phyloP scores from a whole-genome alignment of 306 rosid genomes.

The Cotoneaster glaucophyllus region DNA sequence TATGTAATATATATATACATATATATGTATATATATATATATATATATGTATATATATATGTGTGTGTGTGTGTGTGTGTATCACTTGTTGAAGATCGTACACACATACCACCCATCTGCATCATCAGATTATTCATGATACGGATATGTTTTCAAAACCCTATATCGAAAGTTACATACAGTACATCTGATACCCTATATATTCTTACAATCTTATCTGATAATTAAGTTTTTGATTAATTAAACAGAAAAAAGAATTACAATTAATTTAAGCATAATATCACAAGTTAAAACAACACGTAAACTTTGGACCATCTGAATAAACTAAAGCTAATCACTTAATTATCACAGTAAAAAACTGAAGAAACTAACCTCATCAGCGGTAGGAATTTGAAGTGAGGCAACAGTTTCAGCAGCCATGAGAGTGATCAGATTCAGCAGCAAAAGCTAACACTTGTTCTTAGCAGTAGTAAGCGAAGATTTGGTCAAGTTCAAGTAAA shows the following conservation, averaged over 20 bases:
- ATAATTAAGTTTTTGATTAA: not conserved
- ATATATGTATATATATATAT: too few species aligned
- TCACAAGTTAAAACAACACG: not conserved
- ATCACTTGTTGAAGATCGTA: not conserved
- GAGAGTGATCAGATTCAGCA: slow-evolving; percentile 9
- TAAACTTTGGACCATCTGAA: not conserved
- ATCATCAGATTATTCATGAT: not conserved
- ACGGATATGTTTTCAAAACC: not conserved
- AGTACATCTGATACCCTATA: not conserved
- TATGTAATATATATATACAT: too few species aligned
- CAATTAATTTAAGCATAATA: not conserved
- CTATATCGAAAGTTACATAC: not conserved
- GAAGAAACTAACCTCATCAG: slow-evolving; percentile 38
- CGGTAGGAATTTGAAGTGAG: slow-evolving; percentile 35
- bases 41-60: too few species aligned
- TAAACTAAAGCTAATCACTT: not conserved
- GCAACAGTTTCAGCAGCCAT: slow-evolving; percentile 50
- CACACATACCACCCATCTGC: not conserved
- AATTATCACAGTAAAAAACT: not conserved
- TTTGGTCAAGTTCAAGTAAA: not conserved
- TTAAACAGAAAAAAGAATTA: not conserved
- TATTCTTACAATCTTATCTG: not conserved
- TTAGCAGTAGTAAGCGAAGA: slow-evolving; percentile 10
- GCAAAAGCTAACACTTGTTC: slow-evolving; percentile 5
- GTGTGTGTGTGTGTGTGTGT: not conserved